These are phyloP conservation scores for Magnusiomyces suaveolens DNA, from an alignment of 1,139 yeast species.

Conservation along the genomic window DNA sequence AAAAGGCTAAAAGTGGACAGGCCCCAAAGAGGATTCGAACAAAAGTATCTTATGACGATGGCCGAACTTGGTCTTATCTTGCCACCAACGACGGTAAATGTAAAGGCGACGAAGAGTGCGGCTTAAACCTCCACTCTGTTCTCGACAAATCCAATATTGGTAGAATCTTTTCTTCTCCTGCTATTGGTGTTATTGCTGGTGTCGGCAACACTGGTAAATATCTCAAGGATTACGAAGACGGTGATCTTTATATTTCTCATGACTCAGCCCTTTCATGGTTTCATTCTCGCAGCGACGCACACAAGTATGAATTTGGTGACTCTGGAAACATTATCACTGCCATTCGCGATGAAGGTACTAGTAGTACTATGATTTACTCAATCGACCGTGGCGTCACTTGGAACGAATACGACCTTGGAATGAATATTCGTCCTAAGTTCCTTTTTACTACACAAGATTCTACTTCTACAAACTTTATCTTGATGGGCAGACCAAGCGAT, in stretches of 20 bases:
- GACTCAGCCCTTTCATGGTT: constrained; percentile 76
- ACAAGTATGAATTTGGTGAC: constrained; percentile 62
- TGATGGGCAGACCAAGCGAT: constrained; percentile 38
- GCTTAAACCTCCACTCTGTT: constrained; percentile 46
- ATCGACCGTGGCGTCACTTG: constrained; percentile 69
- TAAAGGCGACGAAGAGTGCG: constrained; percentile 39
- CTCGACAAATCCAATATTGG: constrained; percentile 49
- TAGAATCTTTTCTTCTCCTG: constrained; percentile 49
- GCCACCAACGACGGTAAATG: constrained; percentile 39
- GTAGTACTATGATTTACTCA: constrained; percentile 41
- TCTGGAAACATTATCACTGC: constrained; percentile 69
- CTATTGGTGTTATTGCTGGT: constrained; percentile 63
- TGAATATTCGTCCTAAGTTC: constrained; percentile 37
- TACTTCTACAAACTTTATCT: constrained; percentile 50
- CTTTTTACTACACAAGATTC: constrained; percentile 66
- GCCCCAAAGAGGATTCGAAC: constrained; percentile 35
- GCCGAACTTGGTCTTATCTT: constrained; percentile 51
- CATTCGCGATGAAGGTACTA: constrained; percentile 35
- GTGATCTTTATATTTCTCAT: constrained; percentile 49
- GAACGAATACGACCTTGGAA: constrained; percentile 43
- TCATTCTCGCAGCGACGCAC: constrained; percentile 45
- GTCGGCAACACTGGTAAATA: constrained; percentile 31
- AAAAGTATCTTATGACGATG: constrained; percentile 54
- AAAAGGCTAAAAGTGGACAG: constrained; percentile 21
- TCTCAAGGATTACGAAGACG: constrained; percentile 23